Percentiles rank a stretch among this genome's conserved stretches.
Evolutionary conservation across 192 early-diverging fungal species (phyloP).

Genomic region (Funneliformis mosseae): DNA sequence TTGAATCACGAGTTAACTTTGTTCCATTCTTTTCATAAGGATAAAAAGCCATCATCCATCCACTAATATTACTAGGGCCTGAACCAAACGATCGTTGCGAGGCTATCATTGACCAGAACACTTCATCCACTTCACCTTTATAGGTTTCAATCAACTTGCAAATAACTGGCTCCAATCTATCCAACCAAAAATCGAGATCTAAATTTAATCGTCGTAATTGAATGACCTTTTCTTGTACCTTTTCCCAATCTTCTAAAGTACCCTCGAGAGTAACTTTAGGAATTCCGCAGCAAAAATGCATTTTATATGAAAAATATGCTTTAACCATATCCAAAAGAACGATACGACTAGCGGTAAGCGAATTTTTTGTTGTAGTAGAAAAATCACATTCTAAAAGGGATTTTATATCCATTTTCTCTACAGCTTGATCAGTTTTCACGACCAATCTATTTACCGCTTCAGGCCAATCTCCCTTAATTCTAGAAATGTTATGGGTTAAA

Average conservation of each 20-base stretch:
- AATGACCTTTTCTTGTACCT: neutral
- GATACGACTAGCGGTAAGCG: neutral
- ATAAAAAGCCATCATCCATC: neutral
- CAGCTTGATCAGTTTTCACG: neutral
- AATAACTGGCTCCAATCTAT: neutral
- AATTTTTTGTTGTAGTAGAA: neutral
- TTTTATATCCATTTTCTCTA: neutral
- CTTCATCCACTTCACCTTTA: neutral
- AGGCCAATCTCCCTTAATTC: neutral
- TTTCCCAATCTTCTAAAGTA: neutral
- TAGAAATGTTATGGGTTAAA: too few species aligned
- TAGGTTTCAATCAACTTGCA: neutral
- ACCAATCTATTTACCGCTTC: neutral
- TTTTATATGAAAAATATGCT: neutral
- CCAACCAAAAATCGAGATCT: neutral
- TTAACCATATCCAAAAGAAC: neutral
- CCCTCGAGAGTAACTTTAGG: neutral
- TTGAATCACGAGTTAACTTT: neutral
- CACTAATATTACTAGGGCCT: neutral
- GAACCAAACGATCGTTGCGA: neutral
- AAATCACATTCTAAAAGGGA: neutral
- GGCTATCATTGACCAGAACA: neutral
- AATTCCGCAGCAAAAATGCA: neutral
- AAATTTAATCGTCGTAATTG: neutral
- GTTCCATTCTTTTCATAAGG: neutral